phyloP scores from a whole-genome alignment of 192 early-diverging fungal genomes.

The Coemansia sp. region DNA sequence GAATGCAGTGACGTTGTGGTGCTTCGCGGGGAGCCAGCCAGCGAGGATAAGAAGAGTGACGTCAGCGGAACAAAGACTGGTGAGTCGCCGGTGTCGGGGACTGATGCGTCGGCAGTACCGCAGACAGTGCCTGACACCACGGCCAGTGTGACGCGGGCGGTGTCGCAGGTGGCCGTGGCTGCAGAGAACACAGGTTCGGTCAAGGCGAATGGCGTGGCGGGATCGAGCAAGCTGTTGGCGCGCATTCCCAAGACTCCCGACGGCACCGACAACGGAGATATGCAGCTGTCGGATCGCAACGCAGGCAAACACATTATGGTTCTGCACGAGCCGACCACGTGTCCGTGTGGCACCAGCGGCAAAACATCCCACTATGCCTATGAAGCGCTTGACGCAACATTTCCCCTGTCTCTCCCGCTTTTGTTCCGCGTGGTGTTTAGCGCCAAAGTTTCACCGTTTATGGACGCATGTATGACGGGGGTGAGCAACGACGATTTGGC shows the following conservation, averaged over 20 bases:
- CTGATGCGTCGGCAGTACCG: conserved; percentile 13
- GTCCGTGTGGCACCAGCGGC: conserved; percentile 30
- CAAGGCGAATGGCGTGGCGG: not conserved
- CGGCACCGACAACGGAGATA: conserved; percentile 19
- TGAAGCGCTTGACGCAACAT: conserved; percentile 47
- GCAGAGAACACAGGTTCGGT: not conserved
- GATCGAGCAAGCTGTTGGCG: conserved; percentile 19
- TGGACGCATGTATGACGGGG: conserved; percentile 27
- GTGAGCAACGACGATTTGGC: conserved; percentile 26
- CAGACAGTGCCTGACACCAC: conserved; percentile 8
- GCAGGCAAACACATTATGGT: not conserved
- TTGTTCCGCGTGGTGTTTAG: conserved; percentile 52
- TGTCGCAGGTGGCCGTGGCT: not conserved
- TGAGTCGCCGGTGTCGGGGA: conserved; percentile 10
- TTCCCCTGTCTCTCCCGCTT: conserved; percentile 47
- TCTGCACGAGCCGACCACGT: conserved; percentile 44
- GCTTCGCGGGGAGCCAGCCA: too few relatives aligned
- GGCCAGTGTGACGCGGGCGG: conserved; percentile 1
- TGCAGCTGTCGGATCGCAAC: not conserved
- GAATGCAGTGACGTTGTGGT: conserved; percentile 4
- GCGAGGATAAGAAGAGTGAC: too few relatives aligned
- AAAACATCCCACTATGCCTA: conserved; percentile 29
- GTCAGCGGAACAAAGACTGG: not conserved
- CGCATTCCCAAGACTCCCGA: conserved; percentile 36
- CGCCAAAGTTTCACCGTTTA: conserved; percentile 18